Evolutionary conservation across 2,329 filamentous ascomycete species (phyloP).

Genomic region (Trichoderma sp.): DNA sequence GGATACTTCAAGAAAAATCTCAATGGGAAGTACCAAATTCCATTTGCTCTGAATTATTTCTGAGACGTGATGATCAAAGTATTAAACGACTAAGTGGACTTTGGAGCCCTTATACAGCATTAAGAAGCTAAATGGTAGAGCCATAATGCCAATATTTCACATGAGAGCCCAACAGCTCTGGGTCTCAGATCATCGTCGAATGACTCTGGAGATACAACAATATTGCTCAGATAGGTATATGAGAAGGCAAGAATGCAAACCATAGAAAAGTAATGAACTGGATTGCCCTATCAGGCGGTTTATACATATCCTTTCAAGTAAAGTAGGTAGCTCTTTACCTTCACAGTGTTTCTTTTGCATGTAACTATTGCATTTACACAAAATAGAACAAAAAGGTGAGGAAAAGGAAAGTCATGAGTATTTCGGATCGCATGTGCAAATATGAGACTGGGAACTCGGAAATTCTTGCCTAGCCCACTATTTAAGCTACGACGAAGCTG

Average conservation of each 20-base stretch:
- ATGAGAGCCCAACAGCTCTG: not conserved
- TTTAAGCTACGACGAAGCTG: not conserved
- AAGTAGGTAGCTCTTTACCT: not conserved
- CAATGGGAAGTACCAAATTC: not conserved
- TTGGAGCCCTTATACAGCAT: not conserved
- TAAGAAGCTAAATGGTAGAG: not conserved
- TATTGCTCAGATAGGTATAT: not conserved
- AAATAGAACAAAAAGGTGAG: not conserved
- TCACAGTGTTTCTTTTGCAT: not conserved
- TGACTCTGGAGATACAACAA: not conserved
- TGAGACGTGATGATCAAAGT: not conserved
- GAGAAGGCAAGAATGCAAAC: not conserved
- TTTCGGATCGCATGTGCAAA: not conserved
- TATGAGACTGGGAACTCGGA: not conserved
- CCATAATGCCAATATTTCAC: not conserved
- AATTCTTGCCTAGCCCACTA: not conserved
- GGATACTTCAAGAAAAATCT: not conserved
- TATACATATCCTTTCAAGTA: too few species aligned
- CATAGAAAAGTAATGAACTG: not conserved
- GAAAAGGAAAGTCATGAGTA: not conserved
- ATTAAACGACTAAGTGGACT: not conserved
- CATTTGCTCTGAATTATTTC: not conserved
- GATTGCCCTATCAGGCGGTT: too few species aligned
- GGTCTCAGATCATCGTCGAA: too few species aligned
- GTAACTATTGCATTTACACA: not conserved